Conservation (phyloP, 495 filamentous ascomycete species). For the Aspergillus haitiensis region DNA sequence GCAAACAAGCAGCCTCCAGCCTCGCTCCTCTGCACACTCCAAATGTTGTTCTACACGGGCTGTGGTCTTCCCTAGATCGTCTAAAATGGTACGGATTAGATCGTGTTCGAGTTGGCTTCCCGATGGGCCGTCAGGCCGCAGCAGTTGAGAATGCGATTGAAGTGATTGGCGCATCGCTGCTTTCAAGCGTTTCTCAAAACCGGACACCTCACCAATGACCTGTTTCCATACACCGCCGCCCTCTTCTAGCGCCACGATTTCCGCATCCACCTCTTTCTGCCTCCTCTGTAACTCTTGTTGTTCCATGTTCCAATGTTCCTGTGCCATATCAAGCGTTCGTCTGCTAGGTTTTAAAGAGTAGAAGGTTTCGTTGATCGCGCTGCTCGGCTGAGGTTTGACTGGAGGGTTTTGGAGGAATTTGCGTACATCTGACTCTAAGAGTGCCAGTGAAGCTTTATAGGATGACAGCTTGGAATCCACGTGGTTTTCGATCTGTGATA, state of each 20-base stretch:
- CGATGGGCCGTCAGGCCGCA: constrained; percentile 15
- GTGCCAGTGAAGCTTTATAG: constrained; percentile 54
- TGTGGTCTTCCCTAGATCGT: constrained; percentile 46
- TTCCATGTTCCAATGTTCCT: constrained; percentile 73
- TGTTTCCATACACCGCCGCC: constrained; percentile 80
- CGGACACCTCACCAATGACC: constrained; percentile 59
- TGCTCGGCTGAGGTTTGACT: constrained; percentile 44
- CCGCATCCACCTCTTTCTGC: constrained; percentile 60
- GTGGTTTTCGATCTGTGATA: constrained; percentile 63
- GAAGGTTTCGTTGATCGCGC: constrained; percentile 33
- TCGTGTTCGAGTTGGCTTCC: constrained; percentile 27
- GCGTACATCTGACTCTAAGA: constrained; percentile 55
- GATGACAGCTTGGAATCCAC: constrained; percentile 61
- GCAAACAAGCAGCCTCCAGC: constrained; percentile 87
- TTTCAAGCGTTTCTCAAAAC: constrained; percentile 67
- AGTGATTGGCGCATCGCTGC: constrained; percentile 52
- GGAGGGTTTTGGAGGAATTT: constrained; percentile 44
- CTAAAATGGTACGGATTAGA: constrained; percentile 38
- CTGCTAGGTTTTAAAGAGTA: constrained; percentile 63
- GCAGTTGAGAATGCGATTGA: constrained; percentile 26
- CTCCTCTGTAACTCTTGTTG: constrained; percentile 56
- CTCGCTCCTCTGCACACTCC: constrained; percentile 47
- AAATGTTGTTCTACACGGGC: constrained; percentile 40
- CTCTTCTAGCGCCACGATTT: constrained; percentile 77
- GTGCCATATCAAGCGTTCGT: constrained; percentile 74